Conservation (phyloP, 2,329 filamentous ascomycete genomes). For the Akanthomyces dipterigenus region DNA sequence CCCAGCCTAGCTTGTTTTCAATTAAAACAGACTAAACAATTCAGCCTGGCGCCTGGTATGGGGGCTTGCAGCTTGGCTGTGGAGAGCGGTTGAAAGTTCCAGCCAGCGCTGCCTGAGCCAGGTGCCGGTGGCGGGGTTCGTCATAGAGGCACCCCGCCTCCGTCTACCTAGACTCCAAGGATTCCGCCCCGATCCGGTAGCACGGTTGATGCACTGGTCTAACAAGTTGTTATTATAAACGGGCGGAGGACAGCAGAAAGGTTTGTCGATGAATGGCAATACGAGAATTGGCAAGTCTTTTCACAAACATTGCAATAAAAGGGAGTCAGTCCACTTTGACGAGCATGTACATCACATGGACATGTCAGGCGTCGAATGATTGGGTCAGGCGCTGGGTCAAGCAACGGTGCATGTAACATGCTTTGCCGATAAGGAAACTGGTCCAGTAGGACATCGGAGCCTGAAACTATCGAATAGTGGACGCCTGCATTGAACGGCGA, state of each 20-base stretch:
- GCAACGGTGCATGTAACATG: neutral
- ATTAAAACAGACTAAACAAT: neutral
- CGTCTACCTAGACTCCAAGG: neutral
- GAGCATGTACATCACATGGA: neutral
- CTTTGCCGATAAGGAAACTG: neutral
- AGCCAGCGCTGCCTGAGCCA: neutral
- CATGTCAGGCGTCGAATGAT: neutral
- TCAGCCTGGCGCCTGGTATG: neutral
- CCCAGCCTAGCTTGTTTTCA: neutral
- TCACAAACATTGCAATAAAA: neutral
- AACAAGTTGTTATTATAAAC: too few species aligned
- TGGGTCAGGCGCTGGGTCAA: neutral
- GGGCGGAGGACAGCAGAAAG: too few species aligned
- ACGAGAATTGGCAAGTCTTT: neutral
- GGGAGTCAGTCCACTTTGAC: neutral
- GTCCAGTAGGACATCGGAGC: too few species aligned
- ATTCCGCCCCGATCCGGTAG: neutral
- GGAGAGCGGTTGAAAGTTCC: neutral
- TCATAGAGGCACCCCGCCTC: neutral
- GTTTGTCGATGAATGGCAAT: neutral
- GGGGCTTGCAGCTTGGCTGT: neutral
- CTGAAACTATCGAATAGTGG: too few species aligned
- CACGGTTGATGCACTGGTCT: neutral
- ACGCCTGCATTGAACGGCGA: neutral
- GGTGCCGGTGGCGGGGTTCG: neutral